Evolutionary conservation across 495 filamentous ascomycete genomes (phyloP).

Genomic region (Aspergillus incahuasiensis): DNA sequence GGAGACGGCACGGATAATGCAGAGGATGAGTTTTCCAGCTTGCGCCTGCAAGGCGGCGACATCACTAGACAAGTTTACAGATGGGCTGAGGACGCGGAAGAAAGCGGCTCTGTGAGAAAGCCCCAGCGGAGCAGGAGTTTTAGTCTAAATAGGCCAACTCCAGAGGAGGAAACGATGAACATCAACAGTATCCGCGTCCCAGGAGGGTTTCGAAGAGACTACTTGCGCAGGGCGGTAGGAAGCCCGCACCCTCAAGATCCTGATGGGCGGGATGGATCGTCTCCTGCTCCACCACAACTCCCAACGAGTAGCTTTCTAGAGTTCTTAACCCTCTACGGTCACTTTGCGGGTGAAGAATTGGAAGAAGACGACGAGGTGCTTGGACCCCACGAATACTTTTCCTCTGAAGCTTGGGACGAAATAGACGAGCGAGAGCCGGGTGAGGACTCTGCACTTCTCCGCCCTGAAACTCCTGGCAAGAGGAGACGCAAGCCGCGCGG

Average conservation of each 20-base stretch:
- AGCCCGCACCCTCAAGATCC: slow-evolving; percentile 44
- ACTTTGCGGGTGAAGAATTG: slow-evolving; percentile 93
- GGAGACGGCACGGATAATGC: slow-evolving; percentile 48
- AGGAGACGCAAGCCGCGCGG: slow-evolving; percentile 67
- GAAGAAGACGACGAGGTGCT: slow-evolving; percentile 92
- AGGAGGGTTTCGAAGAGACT: slow-evolving; percentile 89
- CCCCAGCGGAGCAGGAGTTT: slow-evolving; percentile 74
- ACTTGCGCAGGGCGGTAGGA: slow-evolving; percentile 62
- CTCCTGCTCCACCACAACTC: slow-evolving; percentile 52
- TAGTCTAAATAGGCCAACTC: slow-evolving; percentile 66
- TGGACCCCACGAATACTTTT: slow-evolving; percentile 79
- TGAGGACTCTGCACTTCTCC: slow-evolving; percentile 77
- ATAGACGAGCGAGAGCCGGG: slow-evolving; percentile 68
- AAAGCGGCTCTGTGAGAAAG: slow-evolving; percentile 46
- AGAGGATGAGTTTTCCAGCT: slow-evolving; percentile 84
- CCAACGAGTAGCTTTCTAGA: slow-evolving; percentile 91
- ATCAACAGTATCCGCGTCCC: slow-evolving; percentile 86
- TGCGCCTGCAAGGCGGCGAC: slow-evolving; percentile 88
- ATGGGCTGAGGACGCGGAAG: slow-evolving; percentile 80
- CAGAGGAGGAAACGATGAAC: slow-evolving; percentile 72
- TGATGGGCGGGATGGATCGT: slow-evolving; percentile 23
- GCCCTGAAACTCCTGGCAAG: slow-evolving; percentile 56
- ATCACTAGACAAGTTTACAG: slow-evolving; percentile 90
- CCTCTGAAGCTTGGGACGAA: slow-evolving; percentile 57
- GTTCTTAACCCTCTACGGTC: slow-evolving; percentile 89